These are phyloP conservation scores for Globisporangium polare DNA, from an alignment of 352 stramenopile genomes.

Conservation along the genomic window DNA sequence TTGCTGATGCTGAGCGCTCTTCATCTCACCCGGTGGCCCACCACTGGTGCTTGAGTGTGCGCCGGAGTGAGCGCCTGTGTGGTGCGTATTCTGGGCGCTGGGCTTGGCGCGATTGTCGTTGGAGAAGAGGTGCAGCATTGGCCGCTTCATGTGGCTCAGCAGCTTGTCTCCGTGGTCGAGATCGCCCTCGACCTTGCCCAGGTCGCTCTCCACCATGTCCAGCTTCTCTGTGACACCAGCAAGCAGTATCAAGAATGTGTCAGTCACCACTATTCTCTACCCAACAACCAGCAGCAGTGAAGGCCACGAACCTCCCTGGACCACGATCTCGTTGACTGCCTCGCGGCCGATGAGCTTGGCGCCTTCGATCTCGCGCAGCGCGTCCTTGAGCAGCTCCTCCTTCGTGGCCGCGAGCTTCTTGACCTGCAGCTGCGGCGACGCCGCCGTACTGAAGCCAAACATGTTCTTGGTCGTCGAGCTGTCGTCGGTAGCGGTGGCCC, in stretches of 20 bases:
- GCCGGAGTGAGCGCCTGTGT: neutral
- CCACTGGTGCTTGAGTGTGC: neutral
- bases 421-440: constrained; percentile 61
- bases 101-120: constrained; percentile 29
- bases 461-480: constrained; percentile 39
- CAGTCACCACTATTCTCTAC: neutral
- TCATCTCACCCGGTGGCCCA: neutral
- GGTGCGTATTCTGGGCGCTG: neutral
- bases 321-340: constrained; percentile 68
- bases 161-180: constrained; percentile 76
- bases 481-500: constrained; percentile 19
- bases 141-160: constrained; percentile 60
- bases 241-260: neutral
- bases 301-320: constrained; percentile 42
- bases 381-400: constrained; percentile 62
- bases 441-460: constrained; percentile 44
- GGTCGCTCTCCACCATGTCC: constrained; percentile 57
- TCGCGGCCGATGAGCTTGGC: constrained; percentile 66
- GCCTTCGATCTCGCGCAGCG: constrained; percentile 66
- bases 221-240: constrained; percentile 46
- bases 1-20: neutral
- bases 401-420: constrained; percentile 59
- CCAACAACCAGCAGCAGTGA: neutral
- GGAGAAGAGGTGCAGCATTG: constrained; percentile 68
- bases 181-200: constrained; percentile 53